Base-by-base conservation (phyloP, 2,329 filamentous ascomycete species). In the Gaeumannomyces tritici region DNA sequence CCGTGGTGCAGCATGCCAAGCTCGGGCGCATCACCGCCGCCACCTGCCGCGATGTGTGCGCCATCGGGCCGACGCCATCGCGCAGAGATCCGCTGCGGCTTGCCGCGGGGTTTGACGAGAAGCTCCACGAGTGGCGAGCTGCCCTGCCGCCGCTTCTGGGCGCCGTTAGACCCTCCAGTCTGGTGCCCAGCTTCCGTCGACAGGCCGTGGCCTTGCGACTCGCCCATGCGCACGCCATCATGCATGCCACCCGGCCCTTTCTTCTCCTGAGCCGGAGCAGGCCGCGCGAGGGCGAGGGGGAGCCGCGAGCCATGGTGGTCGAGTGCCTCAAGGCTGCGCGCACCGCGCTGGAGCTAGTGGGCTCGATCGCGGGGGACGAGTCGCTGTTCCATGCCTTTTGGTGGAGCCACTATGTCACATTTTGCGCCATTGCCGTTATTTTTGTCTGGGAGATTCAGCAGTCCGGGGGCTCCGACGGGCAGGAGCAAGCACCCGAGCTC, bases 201-300 rank as follows among this genome's bases (percentile, higher is more conserved):
- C 83, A 85, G 65, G 78, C 81, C 2, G 79, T 75, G 0, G 81
- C 83, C 0, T 70, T 86, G 12, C 80, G 79, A 54, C 72, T 86
- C 0, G 81, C 81, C 0, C 79, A 84, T 65, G 78, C 76, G 5
- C 83, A 86, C 61, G 80, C 82, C 2, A 74, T 82, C 11, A 82
- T 86, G 67, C 76, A 85, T 24, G 77, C 81, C 8, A 83, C 82
- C 58, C 77, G 83, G 0, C 78, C 80, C 0, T 82, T 85, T 57
- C 74, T 86, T 0, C 73, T 85, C 0, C 74, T 62, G 55, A 72
- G 51, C 58, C 64, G 24, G 61, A 64, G 29, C 58, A 35, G 31
- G n/a, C n/a, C n/a, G n/a, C n/a, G n/a, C n/a, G n/a, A n/a, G n/a
- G n/a, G n/a, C n/a, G n/a, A n/a, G n/a, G n/a, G n/a, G n/a, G n/a